A percentile compares a stretch with the other conserved stretches of the same genome.
Evolutionary conservation across 139 green algal species (phyloP).

Genomic region (Axilococcus clingmanii): DNA sequence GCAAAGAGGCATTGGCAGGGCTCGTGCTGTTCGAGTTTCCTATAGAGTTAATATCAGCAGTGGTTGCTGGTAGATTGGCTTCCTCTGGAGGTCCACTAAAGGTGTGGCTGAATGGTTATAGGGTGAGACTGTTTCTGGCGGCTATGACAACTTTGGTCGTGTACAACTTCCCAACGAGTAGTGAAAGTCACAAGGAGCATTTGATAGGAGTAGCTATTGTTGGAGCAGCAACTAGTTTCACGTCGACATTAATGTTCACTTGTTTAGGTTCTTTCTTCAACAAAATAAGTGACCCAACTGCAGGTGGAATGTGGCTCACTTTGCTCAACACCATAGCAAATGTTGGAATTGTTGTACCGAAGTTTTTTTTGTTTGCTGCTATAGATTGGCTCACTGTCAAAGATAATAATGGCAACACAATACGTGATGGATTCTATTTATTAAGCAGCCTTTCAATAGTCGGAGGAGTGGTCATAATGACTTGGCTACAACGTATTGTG

Average conservation of each 20-base stretch:
- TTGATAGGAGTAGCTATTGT: constrained; percentile 29
- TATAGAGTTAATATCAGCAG: constrained; percentile 65
- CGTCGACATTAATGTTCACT: constrained; percentile 83
- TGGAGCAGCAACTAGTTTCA: constrained; percentile 59
- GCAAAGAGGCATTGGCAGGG: constrained; percentile 68
- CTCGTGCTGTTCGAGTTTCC: constrained; percentile 74
- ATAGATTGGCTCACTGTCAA: constrained; percentile 33
- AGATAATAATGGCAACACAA: constrained; percentile 20
- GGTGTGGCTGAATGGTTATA: constrained; percentile 63
- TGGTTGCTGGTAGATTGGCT: constrained; percentile 68
- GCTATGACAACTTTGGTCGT: constrained; percentile 28
- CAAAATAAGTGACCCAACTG: constrained; percentile 41
- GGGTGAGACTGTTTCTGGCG: constrained; percentile 36
- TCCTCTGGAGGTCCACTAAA: constrained; percentile 34
- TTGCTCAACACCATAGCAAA: constrained; percentile 94
- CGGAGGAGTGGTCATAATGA: constrained; percentile 31
- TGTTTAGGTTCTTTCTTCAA: constrained; percentile 77
- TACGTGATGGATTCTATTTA: constrained; percentile 60
- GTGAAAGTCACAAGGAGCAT: constrained; percentile 36
- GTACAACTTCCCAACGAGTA: constrained; percentile 20
- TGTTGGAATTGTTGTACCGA: constrained; percentile 74
- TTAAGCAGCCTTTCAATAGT: constrained; percentile 34
- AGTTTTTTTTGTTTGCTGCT: constrained; percentile 52
- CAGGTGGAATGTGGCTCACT: constrained; percentile 89
- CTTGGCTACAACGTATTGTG: constrained; percentile 23